A percentile compares a stretch with the other conserved stretches of the same genome.
phyloP scores from a whole-genome alignment of 1,139 yeast species.

The Pichia sp. region DNA sequence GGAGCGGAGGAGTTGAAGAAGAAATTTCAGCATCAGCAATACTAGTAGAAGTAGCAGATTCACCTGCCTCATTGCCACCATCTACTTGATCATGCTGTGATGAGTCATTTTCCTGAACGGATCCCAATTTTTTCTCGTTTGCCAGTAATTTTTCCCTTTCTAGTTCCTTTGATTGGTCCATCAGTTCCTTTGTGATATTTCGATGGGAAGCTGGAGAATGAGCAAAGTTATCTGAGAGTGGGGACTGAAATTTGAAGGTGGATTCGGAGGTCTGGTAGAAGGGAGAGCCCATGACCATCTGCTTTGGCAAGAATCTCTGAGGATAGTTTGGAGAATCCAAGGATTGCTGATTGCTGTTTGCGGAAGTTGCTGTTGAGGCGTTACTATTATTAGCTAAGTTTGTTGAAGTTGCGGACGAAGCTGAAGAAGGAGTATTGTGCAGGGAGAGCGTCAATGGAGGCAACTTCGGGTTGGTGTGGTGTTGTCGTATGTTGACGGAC shows the following conservation, averaged over 20 bases:
- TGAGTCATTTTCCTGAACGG: no score
- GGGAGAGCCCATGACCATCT: constrained; percentile 65
- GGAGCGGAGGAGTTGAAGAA: neutral
- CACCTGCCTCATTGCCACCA: neutral
- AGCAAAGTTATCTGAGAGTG: neutral
- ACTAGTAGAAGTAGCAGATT: neutral
- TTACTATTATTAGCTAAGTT: no score
- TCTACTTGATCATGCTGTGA: no score
- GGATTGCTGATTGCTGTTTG: no score
- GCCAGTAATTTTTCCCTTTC: no score
- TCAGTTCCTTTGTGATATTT: no score
- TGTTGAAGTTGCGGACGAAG: no score
- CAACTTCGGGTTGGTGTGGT: neutral
- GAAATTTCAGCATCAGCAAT: neutral
- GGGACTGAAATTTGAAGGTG: constrained; percentile 9
- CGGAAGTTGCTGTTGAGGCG: no score
- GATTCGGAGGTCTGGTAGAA: constrained; percentile 43
- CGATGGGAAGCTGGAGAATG: no score
- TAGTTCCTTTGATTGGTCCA: no score
- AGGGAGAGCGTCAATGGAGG: neutral
- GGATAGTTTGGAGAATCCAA: constrained; percentile 40
- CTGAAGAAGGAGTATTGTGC: no score
- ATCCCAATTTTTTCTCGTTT: no score
- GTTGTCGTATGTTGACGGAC: neutral
- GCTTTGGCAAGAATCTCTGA: constrained; percentile 70